Evolutionary conservation across 73 alveolate genomes (phyloP), one percentile per base, ranked within the genome.

Genomic region (Diophrys appendiculata): DNA sequence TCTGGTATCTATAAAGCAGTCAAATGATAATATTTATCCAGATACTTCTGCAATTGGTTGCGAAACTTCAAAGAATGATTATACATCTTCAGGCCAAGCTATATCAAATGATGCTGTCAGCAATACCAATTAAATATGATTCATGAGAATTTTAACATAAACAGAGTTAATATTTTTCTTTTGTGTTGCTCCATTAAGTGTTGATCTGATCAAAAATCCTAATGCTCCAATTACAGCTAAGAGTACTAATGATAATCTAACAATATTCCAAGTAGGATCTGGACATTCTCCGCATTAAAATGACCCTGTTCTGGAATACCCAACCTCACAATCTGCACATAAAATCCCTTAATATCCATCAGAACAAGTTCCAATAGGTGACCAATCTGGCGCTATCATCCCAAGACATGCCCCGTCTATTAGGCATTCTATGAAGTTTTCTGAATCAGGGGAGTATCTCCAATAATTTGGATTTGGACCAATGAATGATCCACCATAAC

Each of bases 261-360:
- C 18, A 25, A 68, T 52, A 54, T 84, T 89, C 31, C 24, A 13
- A 14, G 53, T 64, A 0, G 30, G 68, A 35, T 76, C 81, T 0
- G 90, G 90, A 69, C 95, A 89, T 65, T 84, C 79, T 28, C 84
- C 27, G 77, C 95, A 89, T 52, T 43, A 29, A 43, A 54, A 68
- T 14, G 35, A 14, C 24, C 86, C 81, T 22, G 34, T 52, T 54
- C 71, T 30, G 26, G 83, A 52, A 68, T 78, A 89, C n/a, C 92
- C 95, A 13, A 31, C 29, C 23, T 71, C 70, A 55, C 95, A 89
- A 29, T 81, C 75, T 52, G 90, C 74, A 60, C 95, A 89, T 0
- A 89, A 76, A 43, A 83, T 72, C 24, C 95, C 95, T 35, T 56
- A 27, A 33, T 89, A 84, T 23, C 94, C 94, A 68, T 52, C 73